These are phyloP conservation scores for Stephanodiscus minutulus DNA, from an alignment of 108 stramenopile species.

Conservation along the genomic window DNA sequence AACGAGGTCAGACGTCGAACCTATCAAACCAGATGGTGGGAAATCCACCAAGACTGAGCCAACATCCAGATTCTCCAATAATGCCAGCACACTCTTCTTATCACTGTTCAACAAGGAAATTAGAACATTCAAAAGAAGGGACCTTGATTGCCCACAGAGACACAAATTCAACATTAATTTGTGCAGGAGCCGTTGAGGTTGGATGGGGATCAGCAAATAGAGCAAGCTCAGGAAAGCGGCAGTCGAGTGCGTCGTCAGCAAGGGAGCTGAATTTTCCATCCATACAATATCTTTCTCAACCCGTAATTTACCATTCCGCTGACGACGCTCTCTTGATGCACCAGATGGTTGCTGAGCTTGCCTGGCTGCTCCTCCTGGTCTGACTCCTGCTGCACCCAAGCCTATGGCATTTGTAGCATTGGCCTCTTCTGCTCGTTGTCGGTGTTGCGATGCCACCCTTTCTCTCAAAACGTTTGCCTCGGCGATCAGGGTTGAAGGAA, in stretches of 20 bases:
- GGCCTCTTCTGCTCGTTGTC: slow-evolving; percentile 33
- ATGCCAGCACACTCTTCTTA: slow-evolving; percentile 32
- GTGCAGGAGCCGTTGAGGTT: slow-evolving; percentile 75
- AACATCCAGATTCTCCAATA: slow-evolving; percentile 41
- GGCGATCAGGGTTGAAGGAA: slow-evolving; percentile 83
- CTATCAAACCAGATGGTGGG: slow-evolving; percentile 72
- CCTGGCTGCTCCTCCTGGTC: slow-evolving; percentile 17
- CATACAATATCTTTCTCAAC: slow-evolving; percentile 63
- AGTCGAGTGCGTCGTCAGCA: slow-evolving; percentile 58
- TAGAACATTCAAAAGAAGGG: slow-evolving; percentile 47
- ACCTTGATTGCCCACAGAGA: slow-evolving; percentile 45
- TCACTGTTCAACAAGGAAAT: slow-evolving; percentile 68
- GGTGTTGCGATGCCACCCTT: slow-evolving; percentile 60
- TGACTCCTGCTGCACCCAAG: slow-evolving; percentile 3
- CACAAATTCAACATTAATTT: slow-evolving; percentile 80
- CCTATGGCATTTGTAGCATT: slow-evolving; percentile 28
- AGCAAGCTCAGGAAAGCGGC: slow-evolving; percentile 63
- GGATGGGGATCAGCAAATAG: slow-evolving; percentile 79
- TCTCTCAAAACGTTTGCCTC: slow-evolving; percentile 92
- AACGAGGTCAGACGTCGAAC: slow-evolving; percentile 66
- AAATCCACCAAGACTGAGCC: slow-evolving; percentile 42
- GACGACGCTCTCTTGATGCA: slow-evolving; percentile 35
- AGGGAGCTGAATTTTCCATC: slow-evolving; percentile 40
- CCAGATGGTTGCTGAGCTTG: slow-evolving; percentile 6
- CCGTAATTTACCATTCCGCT: slow-evolving; percentile 46